Evolutionary conservation across 352 stramenopile genomes (phyloP).

Genomic region (Phytophthora chlamydospora): DNA sequence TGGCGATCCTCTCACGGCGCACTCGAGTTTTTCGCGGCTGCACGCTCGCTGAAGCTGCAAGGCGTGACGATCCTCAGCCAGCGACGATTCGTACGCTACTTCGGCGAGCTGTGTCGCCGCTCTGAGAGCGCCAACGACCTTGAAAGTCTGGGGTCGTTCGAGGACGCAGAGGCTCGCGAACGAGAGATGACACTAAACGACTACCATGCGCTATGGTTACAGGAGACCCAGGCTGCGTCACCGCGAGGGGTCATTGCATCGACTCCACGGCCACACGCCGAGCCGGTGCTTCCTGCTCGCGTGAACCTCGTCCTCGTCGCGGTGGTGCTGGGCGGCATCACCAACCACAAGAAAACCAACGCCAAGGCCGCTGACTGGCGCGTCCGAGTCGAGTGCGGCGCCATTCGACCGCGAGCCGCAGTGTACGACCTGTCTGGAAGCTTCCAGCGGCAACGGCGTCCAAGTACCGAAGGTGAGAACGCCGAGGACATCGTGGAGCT

Average conservation of each 20-base stretch:
- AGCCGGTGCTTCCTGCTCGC: conserved; percentile 37
- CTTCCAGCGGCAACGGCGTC: conserved; percentile 25
- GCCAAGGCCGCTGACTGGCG: conserved; percentile 51
- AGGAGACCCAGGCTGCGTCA: conserved; percentile 44
- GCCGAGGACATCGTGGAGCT: conserved; percentile 35
- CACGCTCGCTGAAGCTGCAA: conserved; percentile 75
- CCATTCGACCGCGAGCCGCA: conserved; percentile 24
- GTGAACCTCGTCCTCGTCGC: conserved; percentile 44
- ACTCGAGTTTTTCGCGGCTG: conserved; percentile 73
- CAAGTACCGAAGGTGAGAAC: conserved; percentile 1
- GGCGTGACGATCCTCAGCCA: conserved; percentile 88
- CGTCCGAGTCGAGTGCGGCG: conserved; percentile 57
- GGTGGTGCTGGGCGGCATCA: conserved; percentile 53
- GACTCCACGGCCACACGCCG: conserved; percentile 24
- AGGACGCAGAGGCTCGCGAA: conserved; percentile 34
- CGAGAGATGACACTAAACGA: conserved; percentile 39
- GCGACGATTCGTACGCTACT: conserved; percentile 81
- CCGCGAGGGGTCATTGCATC: conserved; percentile 14
- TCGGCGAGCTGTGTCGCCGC: conserved; percentile 57
- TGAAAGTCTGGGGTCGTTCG: conserved; percentile 19
- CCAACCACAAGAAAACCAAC: conserved; percentile 46
- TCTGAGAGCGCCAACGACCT: conserved; percentile 21
- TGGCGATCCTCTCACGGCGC: conserved; percentile 66
- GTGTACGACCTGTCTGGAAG: conserved; percentile 32
- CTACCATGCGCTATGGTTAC: conserved; percentile 56